Conservation (phyloP, 257 asterid species). For the Agastache rugosa region DNA sequence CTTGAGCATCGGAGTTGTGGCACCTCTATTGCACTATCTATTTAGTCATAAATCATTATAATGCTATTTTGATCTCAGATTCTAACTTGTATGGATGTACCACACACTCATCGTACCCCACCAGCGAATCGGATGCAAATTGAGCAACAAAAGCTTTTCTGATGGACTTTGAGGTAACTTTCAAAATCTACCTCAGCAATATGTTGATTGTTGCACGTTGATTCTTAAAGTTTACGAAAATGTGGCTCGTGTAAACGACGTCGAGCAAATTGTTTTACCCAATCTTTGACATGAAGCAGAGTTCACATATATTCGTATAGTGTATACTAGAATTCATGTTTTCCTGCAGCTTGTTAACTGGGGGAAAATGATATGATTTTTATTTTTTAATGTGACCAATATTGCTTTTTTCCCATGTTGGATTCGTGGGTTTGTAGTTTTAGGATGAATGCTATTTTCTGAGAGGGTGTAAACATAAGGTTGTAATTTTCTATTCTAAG, state of each 20-base stretch:
- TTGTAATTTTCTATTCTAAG: background rate
- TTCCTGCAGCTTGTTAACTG: background rate
- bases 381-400: background rate
- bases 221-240: background rate
- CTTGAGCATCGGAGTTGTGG: conserved; percentile 85
- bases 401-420: background rate
- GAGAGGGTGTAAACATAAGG: background rate
- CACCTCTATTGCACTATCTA: conserved; percentile 63
- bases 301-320: background rate
- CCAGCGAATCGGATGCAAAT: background rate
- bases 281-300: conserved; percentile 3
- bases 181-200: conserved; percentile 9
- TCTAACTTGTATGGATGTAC: conserved; percentile 9
- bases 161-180: background rate
- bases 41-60: conserved; percentile 46
- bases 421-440: background rate
- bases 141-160: background rate
- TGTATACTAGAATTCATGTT: conserved; percentile 18
- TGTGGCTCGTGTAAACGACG: background rate
- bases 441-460: background rate
- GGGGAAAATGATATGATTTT: conserved; percentile 8
- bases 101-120: background rate
- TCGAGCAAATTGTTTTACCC: background rate
- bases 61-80: background rate
- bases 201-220: background rate